Evolutionary conservation across 2,329 filamentous ascomycete species (phyloP), one percentile per base, ranked within the genome.

Genomic region (Torrubiellomyces zombiae): DNA sequence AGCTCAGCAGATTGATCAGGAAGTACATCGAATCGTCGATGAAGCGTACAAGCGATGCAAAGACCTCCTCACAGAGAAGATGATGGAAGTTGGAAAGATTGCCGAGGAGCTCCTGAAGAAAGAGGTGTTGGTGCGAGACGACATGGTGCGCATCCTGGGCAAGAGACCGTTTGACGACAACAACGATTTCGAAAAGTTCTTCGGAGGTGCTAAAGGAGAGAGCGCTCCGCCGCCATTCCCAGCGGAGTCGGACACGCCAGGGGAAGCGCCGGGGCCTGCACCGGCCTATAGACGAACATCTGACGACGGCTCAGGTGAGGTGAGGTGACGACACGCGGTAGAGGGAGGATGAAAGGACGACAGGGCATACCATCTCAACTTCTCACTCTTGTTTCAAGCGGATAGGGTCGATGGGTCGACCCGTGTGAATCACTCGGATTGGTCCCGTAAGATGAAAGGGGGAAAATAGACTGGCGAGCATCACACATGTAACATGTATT

Each of bases 171-270:
- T 79, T 41, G 75, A 77, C 20, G 86, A 95, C 41, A 52, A 54
- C 27, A 75, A 79, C 40, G 85, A 95, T 43, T 95, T 98, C 53
- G 63, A 75, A 42, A 94, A 94, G 61, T 98, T 92, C 60, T 98
- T 98, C 50, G 67, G 74, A 38, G 67, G 65, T 30, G 58, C 55
- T 24, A 61, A 65, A 39, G 42, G 67, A 32, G 34, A 63, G 42
- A 66, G 63, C 39, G 58, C 69, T 10, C 69, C 74, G 27, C 61
- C 68, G 16, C 66, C 66, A 19, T 59, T 63, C 31, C 58, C 58
- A 13, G 44, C 48, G 20, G 55, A 52, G 37, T 54, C 58, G 14
- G 56, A 60, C 31, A 44, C 41, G 14, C 44, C 48, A 9, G 45
- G 45, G 27, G 47, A 49, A 9, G 42, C 48, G 5, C 46, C 50